Conservation (phyloP, 2,329 filamentous ascomycete genomes). For the Mariannaea elegans region DNA sequence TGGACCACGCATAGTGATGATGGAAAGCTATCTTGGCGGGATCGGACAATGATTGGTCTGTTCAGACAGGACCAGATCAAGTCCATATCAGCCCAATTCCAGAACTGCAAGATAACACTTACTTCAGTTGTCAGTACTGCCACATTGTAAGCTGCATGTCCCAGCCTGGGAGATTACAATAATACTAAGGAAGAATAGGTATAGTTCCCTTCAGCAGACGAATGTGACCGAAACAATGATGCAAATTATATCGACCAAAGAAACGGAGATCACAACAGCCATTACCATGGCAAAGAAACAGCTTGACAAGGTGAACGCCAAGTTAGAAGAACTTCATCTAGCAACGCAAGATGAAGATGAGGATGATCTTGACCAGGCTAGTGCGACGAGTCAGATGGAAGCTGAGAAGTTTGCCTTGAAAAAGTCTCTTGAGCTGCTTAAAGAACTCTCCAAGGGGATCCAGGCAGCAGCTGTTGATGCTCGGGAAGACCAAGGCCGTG, state of each 20-base stretch:
- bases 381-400: neutral
- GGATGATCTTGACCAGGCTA: neutral
- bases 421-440: neutral
- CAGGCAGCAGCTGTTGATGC: neutral
- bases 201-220: neutral
- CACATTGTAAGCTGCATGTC: neutral
- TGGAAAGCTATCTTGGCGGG: neutral
- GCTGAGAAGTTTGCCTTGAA: neutral
- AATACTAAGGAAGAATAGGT: neutral
- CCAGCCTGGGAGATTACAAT: neutral
- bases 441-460: neutral
- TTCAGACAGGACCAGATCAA: neutral
- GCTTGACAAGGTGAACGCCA: neutral
- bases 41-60: neutral
- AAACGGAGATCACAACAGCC: neutral
- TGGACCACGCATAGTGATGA: neutral
- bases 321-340: neutral
- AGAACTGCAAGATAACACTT: neutral
- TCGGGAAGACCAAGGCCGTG: neutral
- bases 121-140: neutral
- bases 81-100: neutral
- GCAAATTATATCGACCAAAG: neutral
- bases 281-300: neutral
- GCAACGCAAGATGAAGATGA: neutral
- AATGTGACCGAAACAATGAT: neutral